Evolutionary conservation across 106 monocot species (phyloP), one percentile per base, ranked within the genome.

Genomic region (Amphibolis antarctica): DNA sequence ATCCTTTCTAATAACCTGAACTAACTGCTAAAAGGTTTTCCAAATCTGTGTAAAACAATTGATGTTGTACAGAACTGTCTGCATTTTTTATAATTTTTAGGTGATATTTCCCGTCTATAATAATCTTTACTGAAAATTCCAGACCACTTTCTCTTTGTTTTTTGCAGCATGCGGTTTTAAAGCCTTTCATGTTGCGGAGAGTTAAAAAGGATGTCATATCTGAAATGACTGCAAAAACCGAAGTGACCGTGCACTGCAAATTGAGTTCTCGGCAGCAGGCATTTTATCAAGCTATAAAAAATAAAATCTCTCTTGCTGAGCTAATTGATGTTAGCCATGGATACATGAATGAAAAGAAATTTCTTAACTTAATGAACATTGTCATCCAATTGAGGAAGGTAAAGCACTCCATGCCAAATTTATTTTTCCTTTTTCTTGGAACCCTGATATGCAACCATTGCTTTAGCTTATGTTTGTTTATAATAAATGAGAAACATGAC

Each of bases 281-380:
- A 42, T 96, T 96, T 68, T 96, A 96, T 78, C 96, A 86, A 60
- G 96, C 96, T 64, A 96, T 96, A 69, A 96, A 96, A 30, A 96
- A 96, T 71, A 96, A 96, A 67, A 90, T 96, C 46, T 96, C 96
- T 29, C 84, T 96, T 74, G 71, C 82, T 47, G 90, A 96, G 76
- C 71, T 96, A 36, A 78, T 90, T 49, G 90, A 96, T 70, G 80
- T 84, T 25, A 79, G 69, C 48, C 90, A 82, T 67, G 94, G 96
- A 28, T 68, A 68, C 74, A 63, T 86, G 15, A 96, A 62, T 63
- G 96, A 96, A 31, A 96, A 96, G 70, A 96, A 96, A 76, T 64
- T 96, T 59, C 68, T 84, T 12, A 96, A 90, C 53, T 78, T 96
- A 76, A 96, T 96, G 96, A 96, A 96, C 72, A 96, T 96, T 76